Evolutionary conservation across 2,329 filamentous ascomycete species (phyloP).

Genomic region (Paracorniculantispora psalliotae): DNA sequence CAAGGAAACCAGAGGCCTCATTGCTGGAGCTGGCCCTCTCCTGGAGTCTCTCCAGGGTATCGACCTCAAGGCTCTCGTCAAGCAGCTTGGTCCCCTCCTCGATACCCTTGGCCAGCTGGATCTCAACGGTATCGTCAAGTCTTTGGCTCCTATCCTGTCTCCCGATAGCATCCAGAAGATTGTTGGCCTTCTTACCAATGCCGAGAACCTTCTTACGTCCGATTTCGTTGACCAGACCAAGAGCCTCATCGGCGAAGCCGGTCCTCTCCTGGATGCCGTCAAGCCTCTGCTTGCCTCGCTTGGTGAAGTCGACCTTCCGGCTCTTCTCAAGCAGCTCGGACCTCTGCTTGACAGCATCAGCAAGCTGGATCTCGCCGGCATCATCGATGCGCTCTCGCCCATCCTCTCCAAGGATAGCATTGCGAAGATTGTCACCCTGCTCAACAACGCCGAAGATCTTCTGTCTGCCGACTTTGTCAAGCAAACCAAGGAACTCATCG

Average conservation of each 20-base stretch:
- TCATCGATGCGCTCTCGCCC: slow-evolving; percentile 32
- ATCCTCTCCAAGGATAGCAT: slow-evolving; percentile 35
- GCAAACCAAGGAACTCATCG: slow-evolving; percentile 15
- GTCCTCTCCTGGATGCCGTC: slow-evolving; percentile 26
- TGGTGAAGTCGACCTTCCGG: slow-evolving; percentile 26
- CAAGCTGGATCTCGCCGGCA: slow-evolving; percentile 29
- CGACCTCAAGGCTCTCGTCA: slow-evolving; percentile 33
- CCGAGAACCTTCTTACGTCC: slow-evolving; percentile 28
- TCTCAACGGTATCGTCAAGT: slow-evolving; percentile 15
- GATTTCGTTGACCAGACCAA: slow-evolving; percentile 28
- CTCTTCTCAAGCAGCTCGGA: slow-evolving; percentile 25
- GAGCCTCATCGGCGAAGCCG: slow-evolving; percentile 29
- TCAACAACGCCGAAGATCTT: slow-evolving; percentile 7
- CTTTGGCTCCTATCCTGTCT: slow-evolving; percentile 29
- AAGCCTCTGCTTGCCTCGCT: slow-evolving; percentile 27
- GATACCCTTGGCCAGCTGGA: slow-evolving; percentile 37
- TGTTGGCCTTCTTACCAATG: slow-evolving; percentile 30
- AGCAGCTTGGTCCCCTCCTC: slow-evolving; percentile 24
- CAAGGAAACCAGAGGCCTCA: slow-evolving; percentile 35
- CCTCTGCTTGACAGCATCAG: slow-evolving; percentile 32
- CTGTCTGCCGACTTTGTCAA: slow-evolving; percentile 8
- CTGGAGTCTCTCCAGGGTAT: slow-evolving; percentile 30
- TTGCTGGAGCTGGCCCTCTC: slow-evolving; percentile 33
- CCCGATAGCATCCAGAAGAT: slow-evolving; percentile 29
- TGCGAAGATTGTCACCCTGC: slow-evolving; percentile 25